phyloP scores from a whole-genome alignment of 2,329 filamentous ascomycete genomes.

The Colletotrichum costaricense region DNA sequence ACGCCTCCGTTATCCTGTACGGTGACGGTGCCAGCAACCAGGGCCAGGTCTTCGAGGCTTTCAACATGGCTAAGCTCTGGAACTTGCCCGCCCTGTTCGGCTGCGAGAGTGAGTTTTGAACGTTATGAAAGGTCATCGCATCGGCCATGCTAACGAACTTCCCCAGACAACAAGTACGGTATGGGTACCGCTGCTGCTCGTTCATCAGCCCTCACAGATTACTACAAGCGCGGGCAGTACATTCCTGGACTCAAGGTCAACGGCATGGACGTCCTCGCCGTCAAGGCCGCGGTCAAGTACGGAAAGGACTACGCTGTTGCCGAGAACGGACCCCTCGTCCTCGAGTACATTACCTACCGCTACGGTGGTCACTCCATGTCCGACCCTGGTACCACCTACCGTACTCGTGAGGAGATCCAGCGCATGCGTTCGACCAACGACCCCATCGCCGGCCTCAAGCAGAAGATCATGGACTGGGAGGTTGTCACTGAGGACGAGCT shows the following conservation, averaged over 20 bases:
- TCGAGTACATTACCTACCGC: constrained; percentile 99
- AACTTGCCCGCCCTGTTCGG: constrained; percentile 95
- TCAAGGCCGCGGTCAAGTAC: constrained; percentile 95
- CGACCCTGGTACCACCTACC: constrained; percentile 98
- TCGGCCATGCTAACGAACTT: constrained; percentile 40
- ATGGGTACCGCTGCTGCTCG: constrained; percentile 98
- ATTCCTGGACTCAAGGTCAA: constrained; percentile 99
- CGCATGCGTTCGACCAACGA: constrained; percentile 99
- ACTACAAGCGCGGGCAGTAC: constrained; percentile 99
- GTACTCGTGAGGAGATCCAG: constrained; percentile 98
- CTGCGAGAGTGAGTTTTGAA: constrained; percentile 85
- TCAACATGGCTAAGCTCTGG: constrained; percentile 99
- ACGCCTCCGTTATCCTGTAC: constrained; percentile 89
- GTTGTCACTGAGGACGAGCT: constrained; percentile 94
- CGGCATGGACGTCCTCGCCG: constrained; percentile 98
- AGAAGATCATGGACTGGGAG: constrained; percentile 96
- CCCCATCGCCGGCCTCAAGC: constrained; percentile 96
- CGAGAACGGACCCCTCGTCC: constrained; percentile 92
- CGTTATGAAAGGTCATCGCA: background rate
- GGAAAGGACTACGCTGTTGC: constrained; percentile 86
- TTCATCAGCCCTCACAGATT: constrained; percentile 95
- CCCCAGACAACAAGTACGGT: constrained; percentile 97
- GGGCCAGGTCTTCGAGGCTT: constrained; percentile 99
- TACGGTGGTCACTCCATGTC: constrained; percentile 99
- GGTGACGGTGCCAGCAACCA: constrained; percentile 99